Evolutionary conservation across 495 filamentous ascomycete species (phyloP).

Genomic region (Penicillium pulvis): DNA sequence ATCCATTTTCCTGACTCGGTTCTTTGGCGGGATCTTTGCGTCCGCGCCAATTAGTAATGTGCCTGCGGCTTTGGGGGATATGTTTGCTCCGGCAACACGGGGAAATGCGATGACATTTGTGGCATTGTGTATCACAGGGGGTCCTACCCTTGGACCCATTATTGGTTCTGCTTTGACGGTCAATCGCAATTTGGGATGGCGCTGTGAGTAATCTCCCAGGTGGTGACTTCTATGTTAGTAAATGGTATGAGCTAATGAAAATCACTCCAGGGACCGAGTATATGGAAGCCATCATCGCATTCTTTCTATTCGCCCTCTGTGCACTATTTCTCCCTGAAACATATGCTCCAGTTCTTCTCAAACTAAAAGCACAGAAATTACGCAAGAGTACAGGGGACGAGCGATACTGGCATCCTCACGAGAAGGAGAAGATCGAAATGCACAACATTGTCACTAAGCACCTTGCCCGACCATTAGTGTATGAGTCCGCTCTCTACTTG

Average conservation of each 20-base stretch:
- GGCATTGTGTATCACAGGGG: slow-evolving; percentile 42
- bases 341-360: slow-evolving; percentile 35
- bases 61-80: slow-evolving; percentile 51
- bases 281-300: slow-evolving; percentile 35
- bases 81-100: slow-evolving; percentile 37
- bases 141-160: slow-evolving; percentile 49
- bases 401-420: slow-evolving; percentile 43
- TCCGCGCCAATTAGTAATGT: slow-evolving; percentile 49
- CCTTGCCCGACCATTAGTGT: slow-evolving; percentile 34
- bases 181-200: slow-evolving; percentile 42
- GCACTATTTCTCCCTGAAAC: slow-evolving; percentile 36
- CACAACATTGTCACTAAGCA: slow-evolving; percentile 35
- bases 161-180: slow-evolving; percentile 46
- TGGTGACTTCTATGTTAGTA: no score
- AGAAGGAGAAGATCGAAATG: slow-evolving; percentile 38
- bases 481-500: neutral
- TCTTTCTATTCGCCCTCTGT: slow-evolving; percentile 26
- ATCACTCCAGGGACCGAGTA: slow-evolving; percentile 33
- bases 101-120: slow-evolving; percentile 47
- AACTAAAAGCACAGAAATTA: slow-evolving; percentile 33
- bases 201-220: slow-evolving; percentile 25
- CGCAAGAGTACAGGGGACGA: slow-evolving; percentile 35
- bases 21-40: slow-evolving; percentile 51
- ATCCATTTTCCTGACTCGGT: slow-evolving; percentile 45
- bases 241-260: neutral